A percentile compares a stretch with the other conserved stretches of the same genome.
Evolutionary conservation across 306 rosid species (phyloP).

Genomic region (Rosa persica): DNA sequence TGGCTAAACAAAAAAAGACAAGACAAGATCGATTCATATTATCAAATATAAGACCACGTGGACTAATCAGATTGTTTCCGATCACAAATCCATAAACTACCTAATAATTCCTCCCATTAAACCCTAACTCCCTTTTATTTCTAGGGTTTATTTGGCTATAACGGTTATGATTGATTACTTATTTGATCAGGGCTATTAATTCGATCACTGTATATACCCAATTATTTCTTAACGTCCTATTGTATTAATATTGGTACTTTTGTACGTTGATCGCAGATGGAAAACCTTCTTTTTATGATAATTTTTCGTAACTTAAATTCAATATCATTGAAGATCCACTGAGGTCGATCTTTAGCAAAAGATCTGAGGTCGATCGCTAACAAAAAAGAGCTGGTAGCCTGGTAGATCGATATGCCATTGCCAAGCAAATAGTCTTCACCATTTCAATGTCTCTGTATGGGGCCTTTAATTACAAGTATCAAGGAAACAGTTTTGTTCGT

Average conservation of each 20-base stretch:
- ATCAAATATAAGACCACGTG: background rate
- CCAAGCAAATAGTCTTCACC: background rate
- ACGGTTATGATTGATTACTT: slow-evolving; percentile 11
- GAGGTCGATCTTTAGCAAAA: background rate
- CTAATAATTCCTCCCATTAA: background rate
- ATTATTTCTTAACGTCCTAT: background rate
- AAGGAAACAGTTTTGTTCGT: background rate
- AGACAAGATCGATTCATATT: background rate
- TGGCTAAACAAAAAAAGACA: background rate
- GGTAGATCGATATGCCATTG: background rate
- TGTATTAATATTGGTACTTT: background rate
- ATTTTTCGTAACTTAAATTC: background rate
- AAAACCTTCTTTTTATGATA: background rate
- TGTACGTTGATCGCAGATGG: background rate
- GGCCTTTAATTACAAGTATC: background rate
- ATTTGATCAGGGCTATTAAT: slow-evolving; percentile 4
- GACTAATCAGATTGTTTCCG: background rate
- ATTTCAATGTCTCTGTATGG: no score
- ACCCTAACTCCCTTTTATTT: slow-evolving; percentile 1
- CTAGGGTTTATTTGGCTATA: slow-evolving; percentile 15
- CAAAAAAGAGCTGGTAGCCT: no score
- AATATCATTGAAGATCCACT: no score
- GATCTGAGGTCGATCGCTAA: background rate
- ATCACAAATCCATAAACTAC: background rate
- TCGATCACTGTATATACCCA: background rate